Evolutionary conservation across 805 yeast species (phyloP).

Genomic region (Ogataea dorogensis): DNA sequence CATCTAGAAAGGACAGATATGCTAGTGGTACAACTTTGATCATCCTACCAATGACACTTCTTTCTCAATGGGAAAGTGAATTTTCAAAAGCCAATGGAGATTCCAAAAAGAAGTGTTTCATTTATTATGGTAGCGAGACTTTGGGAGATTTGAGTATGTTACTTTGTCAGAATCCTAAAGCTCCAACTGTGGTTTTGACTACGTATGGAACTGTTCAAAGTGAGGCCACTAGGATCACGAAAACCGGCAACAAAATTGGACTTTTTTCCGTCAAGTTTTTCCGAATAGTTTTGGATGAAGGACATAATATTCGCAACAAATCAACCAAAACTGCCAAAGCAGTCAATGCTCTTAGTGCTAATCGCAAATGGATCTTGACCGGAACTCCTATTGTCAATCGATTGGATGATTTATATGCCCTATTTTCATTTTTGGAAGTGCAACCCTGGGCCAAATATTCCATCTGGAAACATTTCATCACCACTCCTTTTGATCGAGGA

Average conservation of each 20-base stretch:
- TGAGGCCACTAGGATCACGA: conserved; percentile 58
- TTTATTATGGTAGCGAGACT: conserved; percentile 74
- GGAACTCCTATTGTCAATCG: conserved; percentile 93
- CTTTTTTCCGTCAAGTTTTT: conserved; percentile 71
- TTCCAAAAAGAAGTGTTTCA: conserved; percentile 43
- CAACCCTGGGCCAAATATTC: conserved; percentile 88
- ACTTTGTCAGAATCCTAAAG: conserved; percentile 40
- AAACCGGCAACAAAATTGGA: conserved; percentile 41
- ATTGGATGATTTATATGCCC: conserved; percentile 79
- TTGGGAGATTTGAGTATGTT: conserved; percentile 47
- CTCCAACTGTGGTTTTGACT: conserved; percentile 74
- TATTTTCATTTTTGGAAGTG: conserved; percentile 69
- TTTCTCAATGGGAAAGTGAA: conserved; percentile 91
- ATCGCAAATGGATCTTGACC: conserved; percentile 79
- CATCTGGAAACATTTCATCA: conserved; percentile 84
- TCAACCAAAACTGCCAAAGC: conserved; percentile 78
- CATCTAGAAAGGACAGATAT: conserved; percentile 36
- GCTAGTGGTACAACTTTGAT: conserved; percentile 74
- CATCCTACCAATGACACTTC: conserved; percentile 84
- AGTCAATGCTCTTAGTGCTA: conserved; percentile 59
- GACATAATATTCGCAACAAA: conserved; percentile 82
- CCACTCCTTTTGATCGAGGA: conserved; percentile 72
- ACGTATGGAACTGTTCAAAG: conserved; percentile 85
- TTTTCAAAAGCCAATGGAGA: conserved; percentile 56
- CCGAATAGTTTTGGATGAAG: conserved; percentile 78